phyloP scores from a whole-genome alignment of 192 early-diverging fungal species.

The Coemansia sp. region DNA sequence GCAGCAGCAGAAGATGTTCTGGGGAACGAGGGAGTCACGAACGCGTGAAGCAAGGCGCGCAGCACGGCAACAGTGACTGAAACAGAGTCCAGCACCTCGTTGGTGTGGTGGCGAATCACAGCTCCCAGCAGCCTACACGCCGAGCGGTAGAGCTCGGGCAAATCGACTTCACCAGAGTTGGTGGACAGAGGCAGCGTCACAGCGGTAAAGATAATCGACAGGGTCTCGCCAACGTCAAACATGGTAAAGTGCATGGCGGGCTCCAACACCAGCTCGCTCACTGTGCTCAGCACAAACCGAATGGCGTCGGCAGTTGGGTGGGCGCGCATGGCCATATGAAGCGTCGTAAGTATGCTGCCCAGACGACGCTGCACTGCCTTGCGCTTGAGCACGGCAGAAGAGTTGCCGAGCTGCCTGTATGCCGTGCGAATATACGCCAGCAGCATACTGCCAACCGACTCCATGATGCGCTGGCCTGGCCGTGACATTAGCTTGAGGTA shows the following conservation, averaged over 20 bases:
- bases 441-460: slow-evolving; percentile 12
- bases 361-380: slow-evolving; percentile 30
- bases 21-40: slow-evolving; percentile 23
- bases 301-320: not conserved
- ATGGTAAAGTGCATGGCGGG: slow-evolving; percentile 34
- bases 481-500: slow-evolving; percentile 10
- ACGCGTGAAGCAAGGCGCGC: slow-evolving; percentile 43
- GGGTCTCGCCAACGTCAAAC: slow-evolving; percentile 28
- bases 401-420: slow-evolving; percentile 12
- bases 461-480: not conserved
- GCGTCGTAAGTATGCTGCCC: slow-evolving; percentile 20
- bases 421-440: slow-evolving; percentile 29
- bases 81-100: slow-evolving; percentile 25
- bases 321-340: slow-evolving; percentile 14
- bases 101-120: slow-evolving; percentile 31
- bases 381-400: slow-evolving; percentile 15
- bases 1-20: not conserved
- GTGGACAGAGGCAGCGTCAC: slow-evolving; percentile 17
- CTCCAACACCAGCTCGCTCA: slow-evolving; percentile 29
- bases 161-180: not conserved
- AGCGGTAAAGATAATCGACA: slow-evolving; percentile 19
- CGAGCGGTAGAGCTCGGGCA: slow-evolving; percentile 13
- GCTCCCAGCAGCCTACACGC: slow-evolving; percentile 25
- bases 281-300: slow-evolving; percentile 7
- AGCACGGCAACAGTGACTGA: slow-evolving; percentile 19